Percentiles rank a stretch among this genome's conserved stretches.
These are phyloP conservation scores for Ascochyta lentis DNA, from an alignment of 2,329 filamentous ascomycete species.

Conservation along the genomic window DNA sequence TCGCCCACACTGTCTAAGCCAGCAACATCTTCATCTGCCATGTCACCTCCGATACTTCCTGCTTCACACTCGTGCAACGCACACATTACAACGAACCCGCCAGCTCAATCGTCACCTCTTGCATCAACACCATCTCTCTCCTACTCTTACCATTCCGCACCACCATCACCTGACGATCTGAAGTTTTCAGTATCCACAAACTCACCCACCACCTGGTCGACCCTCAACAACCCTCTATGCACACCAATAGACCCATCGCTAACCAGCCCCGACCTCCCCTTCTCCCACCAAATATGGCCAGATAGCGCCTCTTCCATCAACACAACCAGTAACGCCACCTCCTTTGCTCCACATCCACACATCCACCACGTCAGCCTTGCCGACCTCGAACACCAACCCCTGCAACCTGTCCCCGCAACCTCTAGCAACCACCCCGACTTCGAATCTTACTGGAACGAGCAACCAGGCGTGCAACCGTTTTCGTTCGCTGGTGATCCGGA, in stretches of 20 bases:
- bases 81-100: background rate
- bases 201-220: background rate
- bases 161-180: background rate
- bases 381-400: background rate
- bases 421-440: background rate
- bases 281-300: background rate
- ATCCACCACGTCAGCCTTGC: background rate
- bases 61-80: background rate
- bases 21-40: background rate
- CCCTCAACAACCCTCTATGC: background rate
- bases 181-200: background rate
- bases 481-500: background rate
- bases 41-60: conserved; percentile 4
- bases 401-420: too few species aligned
- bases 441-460: background rate
- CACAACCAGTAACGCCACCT: background rate
- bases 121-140: background rate
- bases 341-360: background rate
- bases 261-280: background rate
- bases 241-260: background rate
- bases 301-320: background rate
- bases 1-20: background rate
- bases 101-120: background rate
- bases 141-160: background rate
- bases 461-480: background rate